Conservation (phyloP, 345 rosid genomes). For the Dipteronia dyeriana region DNA sequence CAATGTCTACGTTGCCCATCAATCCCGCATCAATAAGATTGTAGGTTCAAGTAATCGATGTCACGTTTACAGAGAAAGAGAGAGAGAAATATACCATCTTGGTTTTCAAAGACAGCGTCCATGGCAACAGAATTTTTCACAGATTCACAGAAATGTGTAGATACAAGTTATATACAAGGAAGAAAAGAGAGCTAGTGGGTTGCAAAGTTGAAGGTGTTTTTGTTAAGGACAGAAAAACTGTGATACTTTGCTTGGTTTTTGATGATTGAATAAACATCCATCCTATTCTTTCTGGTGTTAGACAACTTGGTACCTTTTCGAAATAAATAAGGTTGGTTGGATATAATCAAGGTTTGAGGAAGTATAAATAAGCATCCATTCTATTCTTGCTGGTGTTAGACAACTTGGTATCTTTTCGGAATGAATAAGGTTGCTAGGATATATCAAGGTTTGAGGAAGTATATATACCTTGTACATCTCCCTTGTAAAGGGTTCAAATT, state of each 20-base stretch:
- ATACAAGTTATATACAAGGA: slow-evolving; percentile 2
- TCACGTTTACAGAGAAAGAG: background rate
- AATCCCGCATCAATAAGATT: background rate
- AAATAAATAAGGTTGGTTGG: background rate
- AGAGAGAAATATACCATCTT: slow-evolving; percentile 20
- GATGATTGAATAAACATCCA: slow-evolving; percentile 16
- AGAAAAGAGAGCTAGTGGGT: background rate
- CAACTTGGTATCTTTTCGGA: too few species aligned
- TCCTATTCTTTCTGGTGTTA: slow-evolving; percentile 14
- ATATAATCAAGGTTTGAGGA: too few species aligned
- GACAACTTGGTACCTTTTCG: background rate
- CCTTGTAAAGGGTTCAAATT: background rate
- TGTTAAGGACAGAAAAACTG: background rate
- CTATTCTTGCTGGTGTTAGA: too few species aligned
- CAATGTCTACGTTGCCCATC: background rate
- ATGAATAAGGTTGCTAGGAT: too few species aligned
- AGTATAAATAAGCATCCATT: too few species aligned
- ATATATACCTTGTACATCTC: background rate
- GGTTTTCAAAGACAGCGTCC: slow-evolving; percentile 1
- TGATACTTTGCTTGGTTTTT: slow-evolving; percentile 22
- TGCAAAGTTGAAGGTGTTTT: slow-evolving; percentile 15
- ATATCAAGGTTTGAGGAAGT: too few species aligned
- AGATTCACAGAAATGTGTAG: too few species aligned
- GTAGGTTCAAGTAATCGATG: background rate
- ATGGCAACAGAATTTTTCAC: slow-evolving; percentile 29